These are phyloP conservation scores for Solanum dulcamara DNA, from an alignment of 257 asterid genomes.

Conservation along the genomic window DNA sequence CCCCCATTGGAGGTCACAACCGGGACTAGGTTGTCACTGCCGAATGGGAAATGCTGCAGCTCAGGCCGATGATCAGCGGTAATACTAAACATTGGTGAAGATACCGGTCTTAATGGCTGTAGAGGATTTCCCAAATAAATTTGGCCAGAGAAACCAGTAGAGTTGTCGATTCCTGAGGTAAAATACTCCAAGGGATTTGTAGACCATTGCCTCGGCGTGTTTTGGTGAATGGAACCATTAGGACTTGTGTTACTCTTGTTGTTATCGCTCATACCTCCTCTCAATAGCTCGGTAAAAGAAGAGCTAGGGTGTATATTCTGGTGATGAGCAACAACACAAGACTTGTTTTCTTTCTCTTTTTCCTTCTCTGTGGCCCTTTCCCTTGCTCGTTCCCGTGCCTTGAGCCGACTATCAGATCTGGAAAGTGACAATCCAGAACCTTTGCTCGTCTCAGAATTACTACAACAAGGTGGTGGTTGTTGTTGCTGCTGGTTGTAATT, in stretches of 20 bases:
- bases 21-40: conserved; percentile 30
- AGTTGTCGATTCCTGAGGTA: neutral
- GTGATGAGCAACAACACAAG: conserved; percentile 4
- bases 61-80: conserved; percentile 27
- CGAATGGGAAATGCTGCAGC: conserved; percentile 39
- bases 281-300: conserved; percentile 48
- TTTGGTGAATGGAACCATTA: neutral
- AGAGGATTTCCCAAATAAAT: conserved; percentile 15
- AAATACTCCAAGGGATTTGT: conserved; percentile 40
- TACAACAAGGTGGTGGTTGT: conserved; percentile 6
- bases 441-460: conserved; percentile 37
- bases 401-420: conserved; percentile 41
- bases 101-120: conserved; percentile 4
- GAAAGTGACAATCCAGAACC: conserved; percentile 44
- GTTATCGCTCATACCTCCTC: conserved; percentile 20
- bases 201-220: conserved; percentile 17
- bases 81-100: conserved; percentile 28
- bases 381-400: conserved; percentile 43
- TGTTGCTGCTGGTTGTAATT: conserved; percentile 16
- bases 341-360: conserved; percentile 26
- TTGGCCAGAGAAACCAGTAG: conserved; percentile 8
- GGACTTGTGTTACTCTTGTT: neutral
- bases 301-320: conserved; percentile 37
- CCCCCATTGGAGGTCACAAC: conserved; percentile 3
- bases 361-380: conserved; percentile 43